Percentiles rank a stretch among this genome's conserved stretches.
These are phyloP conservation scores for Suillus bovinus DNA, from an alignment of 768 basidiomycete species.

Conservation along the genomic window DNA sequence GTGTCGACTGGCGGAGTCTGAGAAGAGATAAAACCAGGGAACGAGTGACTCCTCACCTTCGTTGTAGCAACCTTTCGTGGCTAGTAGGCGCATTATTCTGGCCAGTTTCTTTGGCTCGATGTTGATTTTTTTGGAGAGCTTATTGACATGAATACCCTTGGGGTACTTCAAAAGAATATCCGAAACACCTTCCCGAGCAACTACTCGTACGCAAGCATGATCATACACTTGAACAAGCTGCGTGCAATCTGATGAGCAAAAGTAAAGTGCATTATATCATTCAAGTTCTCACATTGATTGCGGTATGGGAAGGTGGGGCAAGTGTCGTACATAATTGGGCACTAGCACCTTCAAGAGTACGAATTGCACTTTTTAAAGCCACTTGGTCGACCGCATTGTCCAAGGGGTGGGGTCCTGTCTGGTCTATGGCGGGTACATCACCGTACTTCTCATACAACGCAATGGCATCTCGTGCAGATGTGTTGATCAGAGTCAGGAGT, in stretches of 20 bases:
- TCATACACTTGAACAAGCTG: conserved; percentile 31
- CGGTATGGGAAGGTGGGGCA: conserved; percentile 35
- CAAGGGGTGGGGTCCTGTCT: conserved; percentile 34
- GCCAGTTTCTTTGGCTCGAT: conserved; percentile 30
- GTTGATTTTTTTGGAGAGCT: conserved; percentile 23
- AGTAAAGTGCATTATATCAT: background rate
- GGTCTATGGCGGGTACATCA: conserved; percentile 36
- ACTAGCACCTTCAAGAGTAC: conserved; percentile 37
- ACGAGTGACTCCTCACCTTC: conserved; percentile 25
- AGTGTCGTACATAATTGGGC: conserved; percentile 36
- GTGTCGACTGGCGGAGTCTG: conserved; percentile 23
- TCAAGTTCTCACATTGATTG: conserved; percentile 29
- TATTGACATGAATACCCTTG: conserved; percentile 30
- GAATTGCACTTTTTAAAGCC: conserved; percentile 25
- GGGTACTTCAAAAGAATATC: conserved; percentile 29
- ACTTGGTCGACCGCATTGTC: conserved; percentile 28
- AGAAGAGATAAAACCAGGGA: background rate
- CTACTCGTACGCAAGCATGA: conserved; percentile 30
- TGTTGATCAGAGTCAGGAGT: conserved; percentile 33
- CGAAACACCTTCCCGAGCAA: conserved; percentile 28
- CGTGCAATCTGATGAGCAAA: background rate
- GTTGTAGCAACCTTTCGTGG: conserved; percentile 30
- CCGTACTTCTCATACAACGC: conserved; percentile 33
- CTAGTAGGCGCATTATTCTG: conserved; percentile 31
- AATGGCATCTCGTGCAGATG: conserved; percentile 33